Conservation (phyloP, 2,329 filamentous ascomycete genomes). For the Fusarium metavorans region DNA sequence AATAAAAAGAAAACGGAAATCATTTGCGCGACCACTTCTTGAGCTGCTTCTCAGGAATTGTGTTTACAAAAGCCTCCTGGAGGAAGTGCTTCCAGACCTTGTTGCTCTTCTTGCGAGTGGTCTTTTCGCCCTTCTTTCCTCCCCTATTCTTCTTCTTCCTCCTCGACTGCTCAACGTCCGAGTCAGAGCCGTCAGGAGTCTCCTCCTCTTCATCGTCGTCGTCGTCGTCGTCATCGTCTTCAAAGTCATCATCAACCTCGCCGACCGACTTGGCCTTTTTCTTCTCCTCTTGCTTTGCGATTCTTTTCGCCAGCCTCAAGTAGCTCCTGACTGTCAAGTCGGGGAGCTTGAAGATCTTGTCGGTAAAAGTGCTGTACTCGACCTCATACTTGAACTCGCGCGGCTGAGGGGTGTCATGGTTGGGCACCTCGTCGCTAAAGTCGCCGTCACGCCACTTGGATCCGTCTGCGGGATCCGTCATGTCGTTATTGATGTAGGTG, state of each 20-base stretch:
- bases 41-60: slow-evolving; percentile 74
- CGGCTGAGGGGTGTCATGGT: slow-evolving; percentile 66
- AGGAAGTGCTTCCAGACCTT: slow-evolving; percentile 84
- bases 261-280: slow-evolving; percentile 39
- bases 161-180: slow-evolving; percentile 15
- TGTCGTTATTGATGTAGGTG: slow-evolving; percentile 86
- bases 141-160: slow-evolving; percentile 29
- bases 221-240: slow-evolving; percentile 45
- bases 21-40: slow-evolving; percentile 54
- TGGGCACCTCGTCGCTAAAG: slow-evolving; percentile 67
- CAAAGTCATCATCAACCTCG: slow-evolving; percentile 35
- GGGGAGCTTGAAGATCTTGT: slow-evolving; percentile 78
- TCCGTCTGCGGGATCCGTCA: slow-evolving; percentile 52
- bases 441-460: slow-evolving; percentile 74
- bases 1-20: background rate
- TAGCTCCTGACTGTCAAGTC: slow-evolving; percentile 89
- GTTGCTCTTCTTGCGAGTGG: slow-evolving; percentile 65
- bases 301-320: slow-evolving; percentile 82
- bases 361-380: slow-evolving; percentile 87
- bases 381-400: slow-evolving; percentile 79
- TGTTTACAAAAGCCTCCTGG: slow-evolving; percentile 82
- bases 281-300: slow-evolving; percentile 62
- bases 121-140: slow-evolving; percentile 59
- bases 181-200: slow-evolving; percentile 37
- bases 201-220: slow-evolving; percentile 35